These are phyloP conservation scores for Rhodotorula glutinis DNA, from an alignment of 1,284 basidiomycete genomes.

Conservation along the genomic window DNA sequence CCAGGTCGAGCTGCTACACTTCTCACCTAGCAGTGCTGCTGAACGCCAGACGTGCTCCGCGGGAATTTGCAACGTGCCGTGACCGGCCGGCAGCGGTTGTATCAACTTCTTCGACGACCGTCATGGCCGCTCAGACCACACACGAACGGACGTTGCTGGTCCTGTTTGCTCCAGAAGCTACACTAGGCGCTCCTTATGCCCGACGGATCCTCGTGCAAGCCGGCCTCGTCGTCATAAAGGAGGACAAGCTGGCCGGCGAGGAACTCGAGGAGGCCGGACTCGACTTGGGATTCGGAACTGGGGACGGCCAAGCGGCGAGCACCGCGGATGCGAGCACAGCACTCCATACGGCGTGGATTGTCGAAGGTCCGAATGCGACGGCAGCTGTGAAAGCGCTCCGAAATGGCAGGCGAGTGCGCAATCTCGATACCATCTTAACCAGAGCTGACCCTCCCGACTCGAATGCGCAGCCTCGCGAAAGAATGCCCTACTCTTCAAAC, in stretches of 20 bases:
- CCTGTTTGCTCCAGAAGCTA: constrained; percentile 7
- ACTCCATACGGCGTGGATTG: constrained; percentile 6
- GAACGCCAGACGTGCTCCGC: no score
- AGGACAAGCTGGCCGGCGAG: constrained; percentile 4
- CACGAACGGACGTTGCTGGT: constrained; percentile 20
- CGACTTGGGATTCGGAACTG: constrained; percentile 13
- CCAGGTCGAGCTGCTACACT: no score
- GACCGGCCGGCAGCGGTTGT: no score
- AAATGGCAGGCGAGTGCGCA: constrained; percentile 10
- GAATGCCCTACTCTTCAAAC: constrained; percentile 7
- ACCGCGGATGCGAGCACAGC: neutral
- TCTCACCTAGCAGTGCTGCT: no score
- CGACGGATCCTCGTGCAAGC: neutral
- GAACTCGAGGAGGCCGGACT: constrained; percentile 30
- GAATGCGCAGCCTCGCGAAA: neutral
- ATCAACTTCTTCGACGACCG: neutral
- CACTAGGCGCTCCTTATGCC: neutral
- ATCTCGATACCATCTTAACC: neutral
- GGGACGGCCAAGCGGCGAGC: neutral
- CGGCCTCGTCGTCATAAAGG: constrained; percentile 5
- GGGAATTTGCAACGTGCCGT: no score
- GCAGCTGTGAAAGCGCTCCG: constrained; percentile 5
- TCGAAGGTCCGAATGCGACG: constrained; percentile 14
- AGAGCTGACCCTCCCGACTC: neutral
- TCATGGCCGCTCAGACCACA: neutral